A percentile compares a stretch with the other conserved stretches of the same genome.
Conservation (phyloP, 306 rosid genomes). For the Malus orientalis region DNA sequence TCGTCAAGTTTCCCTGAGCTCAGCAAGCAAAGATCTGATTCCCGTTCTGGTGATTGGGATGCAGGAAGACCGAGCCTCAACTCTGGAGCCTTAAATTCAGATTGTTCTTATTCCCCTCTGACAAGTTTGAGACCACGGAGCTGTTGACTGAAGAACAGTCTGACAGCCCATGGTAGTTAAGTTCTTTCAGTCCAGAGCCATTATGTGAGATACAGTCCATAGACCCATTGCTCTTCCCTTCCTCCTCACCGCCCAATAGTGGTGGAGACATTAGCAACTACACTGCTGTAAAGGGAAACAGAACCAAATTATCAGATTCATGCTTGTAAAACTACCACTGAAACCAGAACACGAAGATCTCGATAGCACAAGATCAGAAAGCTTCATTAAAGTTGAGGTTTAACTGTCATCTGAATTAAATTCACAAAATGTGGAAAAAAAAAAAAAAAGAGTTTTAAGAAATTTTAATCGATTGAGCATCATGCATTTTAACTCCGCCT, state of each 20-base stretch:
- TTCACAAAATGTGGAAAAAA: background rate
- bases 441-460: background rate
- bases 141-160: conserved; percentile 97
- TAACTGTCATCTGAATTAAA: background rate
- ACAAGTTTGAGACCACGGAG: conserved; percentile 50
- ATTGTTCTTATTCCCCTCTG: conserved; percentile 52
- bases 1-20: conserved; percentile 55
- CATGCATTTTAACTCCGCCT: too few relatives aligned
- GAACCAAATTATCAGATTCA: background rate
- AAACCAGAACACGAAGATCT: background rate
- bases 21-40: conserved; percentile 31
- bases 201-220: conserved; percentile 51
- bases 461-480: background rate
- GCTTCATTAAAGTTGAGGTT: background rate
- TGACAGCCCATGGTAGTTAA: conserved; percentile 77
- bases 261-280: conserved; percentile 65
- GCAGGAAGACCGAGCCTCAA: conserved; percentile 93
- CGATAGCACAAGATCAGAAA: background rate
- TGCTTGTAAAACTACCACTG: background rate
- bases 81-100: conserved; percentile 81
- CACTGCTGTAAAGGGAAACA: conserved; percentile 7
- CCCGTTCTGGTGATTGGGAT: conserved; percentile 76
- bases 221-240: conserved; percentile 47
- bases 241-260: conserved; percentile 59
- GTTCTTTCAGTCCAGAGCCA: conserved; percentile 60